Evolutionary conservation across 306 rosid genomes (phyloP), one percentile per base, ranked within the genome.

Genomic region (Datisca glomerata): DNA sequence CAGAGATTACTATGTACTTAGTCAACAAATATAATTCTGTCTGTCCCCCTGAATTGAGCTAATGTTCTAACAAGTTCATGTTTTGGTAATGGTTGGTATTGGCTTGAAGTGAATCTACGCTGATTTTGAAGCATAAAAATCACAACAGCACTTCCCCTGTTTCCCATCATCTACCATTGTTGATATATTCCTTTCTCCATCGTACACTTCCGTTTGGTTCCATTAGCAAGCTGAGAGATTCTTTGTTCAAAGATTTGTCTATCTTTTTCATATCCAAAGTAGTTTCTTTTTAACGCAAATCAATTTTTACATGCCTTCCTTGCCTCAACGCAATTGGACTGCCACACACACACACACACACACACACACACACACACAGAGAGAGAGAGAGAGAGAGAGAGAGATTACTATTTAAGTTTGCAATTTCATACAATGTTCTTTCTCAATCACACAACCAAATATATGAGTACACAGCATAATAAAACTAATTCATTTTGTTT

Each of bases 111-210:
- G 81, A 72, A 76, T 76, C 75, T 40, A 1, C 27, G 61, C 41
- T 63, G 74, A 74, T 75, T 71, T 66, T 49, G 29, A 37, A 38
- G 92, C 94, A 86, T 69, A 74, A 65, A n/a, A 80, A 75, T 70
- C 80, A 59, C 56, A 45, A 75, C 74, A 65, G 66, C 56, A 46
- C 59, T 51, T 51, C 44, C 35, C 54, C 29, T 47, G 59, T 56
- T 66, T 63, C 47, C 65, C 55, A 55, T 71, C 68, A 55, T 65
- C 50, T 65, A 53, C 49, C 51, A 61, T 40, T 53, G 18, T 18
- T 48, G 33, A 35, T 51, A 47, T 70, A 76, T 73, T 70, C 77
- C 33, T 12, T 28, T 28, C 11, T 28, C 4, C 4, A 4, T 12
- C 4, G n/a, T n/a, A n/a, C n/a, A n/a, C n/a, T n/a, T n/a, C n/a